phyloP scores from a whole-genome alignment of 1,284 basidiomycete genomes.

The Naganishia albida region DNA sequence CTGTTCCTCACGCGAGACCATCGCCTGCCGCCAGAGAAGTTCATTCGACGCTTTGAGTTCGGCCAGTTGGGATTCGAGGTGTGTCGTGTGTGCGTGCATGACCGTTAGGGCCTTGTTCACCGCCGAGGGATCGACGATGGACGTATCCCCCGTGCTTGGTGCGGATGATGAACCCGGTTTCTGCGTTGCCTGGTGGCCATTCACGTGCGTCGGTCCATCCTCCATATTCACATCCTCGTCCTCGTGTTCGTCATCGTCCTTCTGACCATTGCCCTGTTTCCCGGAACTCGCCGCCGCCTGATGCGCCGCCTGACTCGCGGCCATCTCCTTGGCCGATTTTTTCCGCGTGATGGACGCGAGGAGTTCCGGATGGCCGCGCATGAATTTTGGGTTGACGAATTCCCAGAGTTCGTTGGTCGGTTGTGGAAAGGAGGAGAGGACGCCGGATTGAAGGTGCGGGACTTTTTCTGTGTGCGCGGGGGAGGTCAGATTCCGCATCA shows the following conservation, averaged over 20 bases:
- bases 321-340: constrained; percentile 54
- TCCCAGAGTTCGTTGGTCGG: constrained; percentile 79
- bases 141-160: constrained; percentile 6
- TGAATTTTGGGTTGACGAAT: constrained; percentile 87
- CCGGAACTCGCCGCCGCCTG: too few species aligned
- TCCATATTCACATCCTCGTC: constrained; percentile 29
- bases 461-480: constrained; percentile 65
- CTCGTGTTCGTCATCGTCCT: constrained; percentile 37
- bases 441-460: constrained; percentile 92
- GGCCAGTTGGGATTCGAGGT: constrained; percentile 80
- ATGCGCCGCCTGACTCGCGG: constrained; percentile 39
- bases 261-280: constrained; percentile 36
- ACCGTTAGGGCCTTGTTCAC: constrained; percentile 80
- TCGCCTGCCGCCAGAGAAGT: constrained; percentile 86
- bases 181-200: not conserved
- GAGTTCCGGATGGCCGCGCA: constrained; percentile 83
- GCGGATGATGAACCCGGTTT: not conserved
- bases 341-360: constrained; percentile 85
- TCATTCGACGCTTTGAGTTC: constrained; percentile 87
- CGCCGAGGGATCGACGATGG: constrained; percentile 70
- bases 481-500: not conserved
- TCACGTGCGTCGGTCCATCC: not conserved
- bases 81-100: constrained; percentile 82
- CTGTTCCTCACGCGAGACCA: constrained; percentile 74
- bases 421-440: constrained; percentile 58